A percentile compares a stretch with the other conserved stretches of the same genome.
phyloP scores from a whole-genome alignment of 495 filamentous ascomycete genomes.

The Cryomyces minteri region DNA sequence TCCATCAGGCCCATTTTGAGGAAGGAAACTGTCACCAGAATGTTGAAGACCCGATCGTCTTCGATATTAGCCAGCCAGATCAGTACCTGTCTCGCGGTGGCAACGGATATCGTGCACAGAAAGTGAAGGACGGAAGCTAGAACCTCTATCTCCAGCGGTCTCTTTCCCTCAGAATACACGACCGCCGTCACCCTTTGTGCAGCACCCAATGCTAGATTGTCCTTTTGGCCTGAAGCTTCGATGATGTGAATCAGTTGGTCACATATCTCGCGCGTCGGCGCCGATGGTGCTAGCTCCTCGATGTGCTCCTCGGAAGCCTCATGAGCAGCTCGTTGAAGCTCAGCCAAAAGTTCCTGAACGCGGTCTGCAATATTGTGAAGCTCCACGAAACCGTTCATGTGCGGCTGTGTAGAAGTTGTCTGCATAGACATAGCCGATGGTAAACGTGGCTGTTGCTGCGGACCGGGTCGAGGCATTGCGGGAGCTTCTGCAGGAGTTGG shows the following conservation, averaged over 20 bases:
- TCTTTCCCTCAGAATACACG: constrained; percentile 41
- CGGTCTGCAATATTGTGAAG: constrained; percentile 39
- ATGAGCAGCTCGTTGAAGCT: constrained; percentile 45
- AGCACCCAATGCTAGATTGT: constrained; percentile 46
- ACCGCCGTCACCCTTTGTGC: constrained; percentile 52
- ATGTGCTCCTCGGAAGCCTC: constrained; percentile 52
- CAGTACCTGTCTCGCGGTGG: constrained; percentile 55
- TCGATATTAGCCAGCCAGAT: constrained; percentile 50
- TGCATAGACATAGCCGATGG: constrained; percentile 14
- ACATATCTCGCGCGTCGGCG: constrained; percentile 16
- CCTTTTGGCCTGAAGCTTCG: constrained; percentile 30
- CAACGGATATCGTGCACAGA: constrained; percentile 58
- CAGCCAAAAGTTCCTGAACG: constrained; percentile 48
- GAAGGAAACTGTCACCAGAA: constrained; percentile 56
- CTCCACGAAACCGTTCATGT: constrained; percentile 50
- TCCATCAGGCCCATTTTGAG: constrained; percentile 60
- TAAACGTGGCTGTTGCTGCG: constrained; percentile 29
- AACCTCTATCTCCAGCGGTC: constrained; percentile 57
- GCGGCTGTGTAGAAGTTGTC: constrained; percentile 27
- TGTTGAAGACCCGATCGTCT: constrained; percentile 60
- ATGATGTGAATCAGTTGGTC: constrained; percentile 33
- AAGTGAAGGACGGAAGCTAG: constrained; percentile 65
- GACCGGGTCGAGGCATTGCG: constrained; percentile 48
- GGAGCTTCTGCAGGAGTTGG: constrained; percentile 69
- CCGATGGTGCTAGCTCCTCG: constrained; percentile 32